Conservation (phyloP, 192 early-diverging fungal genomes). For the Thoreauomyces humboldtii region DNA sequence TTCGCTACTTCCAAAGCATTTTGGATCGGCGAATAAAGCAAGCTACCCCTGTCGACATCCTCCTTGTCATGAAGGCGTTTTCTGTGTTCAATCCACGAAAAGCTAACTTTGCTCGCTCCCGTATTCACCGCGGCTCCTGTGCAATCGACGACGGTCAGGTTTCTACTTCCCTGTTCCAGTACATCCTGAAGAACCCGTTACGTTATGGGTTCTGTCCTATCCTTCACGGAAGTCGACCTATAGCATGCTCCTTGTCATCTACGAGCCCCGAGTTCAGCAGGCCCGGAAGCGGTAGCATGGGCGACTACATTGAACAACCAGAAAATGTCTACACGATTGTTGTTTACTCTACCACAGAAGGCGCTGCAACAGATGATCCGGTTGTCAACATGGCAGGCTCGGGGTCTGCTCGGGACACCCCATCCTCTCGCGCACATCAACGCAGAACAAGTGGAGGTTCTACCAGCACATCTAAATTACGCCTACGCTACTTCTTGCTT, state of each 20-base stretch:
- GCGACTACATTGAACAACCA: slow-evolving; percentile 2
- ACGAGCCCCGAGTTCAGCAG: slow-evolving; percentile 34
- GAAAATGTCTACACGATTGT: slow-evolving; percentile 44
- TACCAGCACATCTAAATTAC: slow-evolving; percentile 1
- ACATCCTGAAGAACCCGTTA: slow-evolving; percentile 52
- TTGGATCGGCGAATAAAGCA: slow-evolving; percentile 25
- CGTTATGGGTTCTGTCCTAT: slow-evolving; percentile 47
- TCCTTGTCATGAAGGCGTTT: slow-evolving; percentile 43
- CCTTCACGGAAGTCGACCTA: slow-evolving; percentile 22
- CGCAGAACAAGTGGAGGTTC: slow-evolving; percentile 14
- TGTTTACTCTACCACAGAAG: slow-evolving; percentile 24
- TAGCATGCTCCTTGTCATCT: slow-evolving; percentile 40
- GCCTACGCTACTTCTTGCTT: slow-evolving; percentile 42
- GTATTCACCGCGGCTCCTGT: slow-evolving; percentile 39
- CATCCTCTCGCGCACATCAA: neutral
- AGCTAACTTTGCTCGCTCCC: slow-evolving; percentile 38
- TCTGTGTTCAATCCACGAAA: slow-evolving; percentile 39
- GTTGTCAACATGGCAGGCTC: neutral
- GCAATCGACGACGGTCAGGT: slow-evolving; percentile 21
- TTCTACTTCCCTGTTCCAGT: slow-evolving; percentile 43
- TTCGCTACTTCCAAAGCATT: slow-evolving; percentile 42
- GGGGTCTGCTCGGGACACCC: neutral
- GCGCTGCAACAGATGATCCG: neutral
- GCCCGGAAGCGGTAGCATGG: slow-evolving; percentile 14
- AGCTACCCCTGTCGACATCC: slow-evolving; percentile 28